Evolutionary conservation across 1,284 basidiomycete species (phyloP).

Genomic region (Wolfiporia cocos): DNA sequence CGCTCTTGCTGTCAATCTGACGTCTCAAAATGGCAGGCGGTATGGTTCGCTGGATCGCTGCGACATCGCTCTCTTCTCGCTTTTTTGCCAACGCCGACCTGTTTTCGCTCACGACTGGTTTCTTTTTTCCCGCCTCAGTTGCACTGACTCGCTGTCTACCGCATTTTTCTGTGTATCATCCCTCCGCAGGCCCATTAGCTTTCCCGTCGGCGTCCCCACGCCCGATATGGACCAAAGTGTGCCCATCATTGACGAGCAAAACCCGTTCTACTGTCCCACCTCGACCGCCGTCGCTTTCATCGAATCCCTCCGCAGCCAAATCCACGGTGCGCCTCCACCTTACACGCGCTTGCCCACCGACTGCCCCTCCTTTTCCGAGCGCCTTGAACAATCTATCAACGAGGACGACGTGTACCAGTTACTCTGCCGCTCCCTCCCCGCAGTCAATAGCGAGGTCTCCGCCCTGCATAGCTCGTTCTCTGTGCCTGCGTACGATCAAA

Average conservation of each 20-base stretch:
- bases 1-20: too few relatives aligned
- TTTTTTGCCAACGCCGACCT: too few relatives aligned
- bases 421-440: conserved; percentile 9
- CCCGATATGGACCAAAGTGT: neutral
- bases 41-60: too few relatives aligned
- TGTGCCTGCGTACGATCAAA: neutral
- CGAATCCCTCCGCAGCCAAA: conserved; percentile 26
- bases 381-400: conserved; percentile 28
- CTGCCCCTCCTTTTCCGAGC: conserved; percentile 28
- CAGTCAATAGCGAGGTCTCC: neutral
- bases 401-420: conserved; percentile 20
- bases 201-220: too few relatives aligned
- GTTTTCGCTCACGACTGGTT: too few relatives aligned
- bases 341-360: conserved; percentile 14
- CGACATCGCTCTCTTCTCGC: too few relatives aligned
- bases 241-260: conserved; percentile 16
- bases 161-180: too few relatives aligned
- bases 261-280: conserved; percentile 29
- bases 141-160: too few relatives aligned
- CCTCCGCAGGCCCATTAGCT: too few relatives aligned
- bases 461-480: neutral
- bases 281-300: conserved; percentile 37
- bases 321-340: conserved; percentile 9
- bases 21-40: too few relatives aligned
- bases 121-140: too few relatives aligned